Conservation (phyloP, 78 protist species). For the Chrysochromulina parva region DNA sequence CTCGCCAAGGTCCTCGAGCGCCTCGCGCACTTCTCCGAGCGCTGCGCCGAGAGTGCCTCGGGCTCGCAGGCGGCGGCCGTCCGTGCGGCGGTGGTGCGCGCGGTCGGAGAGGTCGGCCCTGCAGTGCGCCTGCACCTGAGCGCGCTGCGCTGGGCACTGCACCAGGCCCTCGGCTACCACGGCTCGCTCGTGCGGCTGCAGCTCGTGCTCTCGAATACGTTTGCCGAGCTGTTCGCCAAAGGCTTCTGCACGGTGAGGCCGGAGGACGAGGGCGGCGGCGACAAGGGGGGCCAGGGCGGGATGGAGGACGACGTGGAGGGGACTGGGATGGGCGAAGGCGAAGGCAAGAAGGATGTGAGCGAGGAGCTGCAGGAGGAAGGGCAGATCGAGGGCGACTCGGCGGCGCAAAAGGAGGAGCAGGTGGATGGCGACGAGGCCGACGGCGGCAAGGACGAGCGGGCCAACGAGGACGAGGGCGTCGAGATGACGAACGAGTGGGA, state of each 20-base stretch:
- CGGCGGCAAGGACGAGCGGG: constrained; percentile 17
- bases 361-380: constrained; percentile 74
- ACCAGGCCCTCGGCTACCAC: constrained; percentile 15
- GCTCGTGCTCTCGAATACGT: constrained; percentile 49
- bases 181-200: constrained; percentile 24
- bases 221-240: constrained; percentile 51
- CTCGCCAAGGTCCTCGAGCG: neutral
- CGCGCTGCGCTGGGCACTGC: neutral
- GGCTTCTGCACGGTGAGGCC: constrained; percentile 71
- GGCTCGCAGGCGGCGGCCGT: neutral
- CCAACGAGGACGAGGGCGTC: constrained; percentile 30
- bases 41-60: too few species aligned
- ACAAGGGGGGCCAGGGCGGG: constrained; percentile 44
- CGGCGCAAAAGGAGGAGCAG: neutral
- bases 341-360: constrained; percentile 80
- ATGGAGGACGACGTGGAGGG: constrained; percentile 57
- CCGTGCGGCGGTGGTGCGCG: neutral
- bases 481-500: constrained; percentile 87
- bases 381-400: constrained; percentile 62
- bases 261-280: constrained; percentile 56
- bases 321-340: constrained; percentile 86
- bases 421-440: constrained; percentile 31
- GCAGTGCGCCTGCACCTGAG: neutral
- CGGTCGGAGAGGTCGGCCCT: neutral
- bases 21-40: neutral